A percentile compares a stretch with the other conserved stretches of the same genome.
Evolutionary conservation across 805 yeast genomes (phyloP).

Genomic region (Suhomyces sp.): DNA sequence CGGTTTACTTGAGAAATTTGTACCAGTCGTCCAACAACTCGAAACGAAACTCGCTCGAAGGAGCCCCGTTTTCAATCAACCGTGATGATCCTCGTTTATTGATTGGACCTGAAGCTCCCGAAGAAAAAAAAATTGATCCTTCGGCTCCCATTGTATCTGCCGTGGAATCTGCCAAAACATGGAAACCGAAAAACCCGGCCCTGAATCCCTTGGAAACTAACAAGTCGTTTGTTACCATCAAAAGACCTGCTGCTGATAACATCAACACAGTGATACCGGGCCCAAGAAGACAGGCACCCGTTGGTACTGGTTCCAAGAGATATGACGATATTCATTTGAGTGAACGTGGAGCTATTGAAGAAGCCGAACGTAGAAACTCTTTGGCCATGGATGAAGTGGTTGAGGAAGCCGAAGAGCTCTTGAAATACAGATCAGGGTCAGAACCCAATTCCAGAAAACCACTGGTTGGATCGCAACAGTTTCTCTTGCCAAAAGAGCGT

Average conservation of each 20-base stretch:
- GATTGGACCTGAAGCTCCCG: background rate
- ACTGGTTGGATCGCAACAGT: conserved; percentile 10
- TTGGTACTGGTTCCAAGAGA: conserved; percentile 8
- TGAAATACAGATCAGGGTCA: background rate
- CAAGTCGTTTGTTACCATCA: conserved; percentile 66
- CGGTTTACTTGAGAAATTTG: conserved; percentile 63
- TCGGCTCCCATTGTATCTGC: conserved; percentile 1
- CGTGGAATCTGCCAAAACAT: conserved; percentile 20
- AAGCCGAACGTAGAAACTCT: conserved; percentile 15
- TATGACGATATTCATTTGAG: conserved; percentile 41
- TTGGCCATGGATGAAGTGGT: conserved; percentile 2
- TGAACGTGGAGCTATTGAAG: conserved; percentile 44
- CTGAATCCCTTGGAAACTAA: conserved; percentile 65
- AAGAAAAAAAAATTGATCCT: background rate
- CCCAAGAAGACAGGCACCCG: conserved; percentile 14
- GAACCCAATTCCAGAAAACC: background rate
- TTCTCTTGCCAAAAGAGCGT: conserved; percentile 22
- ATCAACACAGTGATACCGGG: conserved; percentile 19
- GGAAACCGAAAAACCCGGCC: conserved; percentile 65
- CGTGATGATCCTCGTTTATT: background rate
- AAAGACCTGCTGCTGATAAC: conserved; percentile 44
- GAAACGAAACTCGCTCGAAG: conserved; percentile 44
- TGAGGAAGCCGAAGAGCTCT: background rate
- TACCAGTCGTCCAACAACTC: conserved; percentile 42
- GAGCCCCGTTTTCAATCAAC: conserved; percentile 3